phyloP scores from a whole-genome alignment of 805 yeast genomes.

The Ogataea minuta region DNA sequence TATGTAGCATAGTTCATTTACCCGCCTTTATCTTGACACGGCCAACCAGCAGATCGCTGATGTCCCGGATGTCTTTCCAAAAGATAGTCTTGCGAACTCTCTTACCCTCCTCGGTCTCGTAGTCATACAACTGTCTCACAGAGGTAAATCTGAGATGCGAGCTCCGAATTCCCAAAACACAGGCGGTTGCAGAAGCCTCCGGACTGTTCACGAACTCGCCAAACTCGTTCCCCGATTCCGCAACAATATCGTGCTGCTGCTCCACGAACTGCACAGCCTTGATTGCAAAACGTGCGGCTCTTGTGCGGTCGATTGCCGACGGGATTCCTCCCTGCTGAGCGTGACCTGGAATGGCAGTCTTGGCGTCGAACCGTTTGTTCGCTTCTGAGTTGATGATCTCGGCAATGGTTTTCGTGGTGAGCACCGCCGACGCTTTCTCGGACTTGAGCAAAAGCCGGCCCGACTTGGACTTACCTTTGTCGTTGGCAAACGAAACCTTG shows the following conservation, averaged over 20 bases:
- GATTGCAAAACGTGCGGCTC: slow-evolving; percentile 70
- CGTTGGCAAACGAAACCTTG: slow-evolving; percentile 55
- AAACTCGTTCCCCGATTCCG: slow-evolving; percentile 25
- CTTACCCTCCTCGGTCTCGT: slow-evolving; percentile 73
- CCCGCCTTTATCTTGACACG: slow-evolving; percentile 39
- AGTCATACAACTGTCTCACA: slow-evolving; percentile 75
- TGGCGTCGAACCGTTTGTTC: slow-evolving; percentile 66
- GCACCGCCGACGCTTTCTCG: slow-evolving; percentile 66
- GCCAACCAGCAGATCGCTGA: slow-evolving; percentile 84
- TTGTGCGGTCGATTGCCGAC: slow-evolving; percentile 72
- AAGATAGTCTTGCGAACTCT: slow-evolving; percentile 89
- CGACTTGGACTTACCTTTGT: slow-evolving; percentile 61
- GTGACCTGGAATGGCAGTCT: slow-evolving; percentile 82
- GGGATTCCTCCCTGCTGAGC: slow-evolving; percentile 85
- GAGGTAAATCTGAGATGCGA: slow-evolving; percentile 74
- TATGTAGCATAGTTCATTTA: not conserved
- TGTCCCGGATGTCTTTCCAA: slow-evolving; percentile 74
- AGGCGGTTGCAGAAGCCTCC: slow-evolving; percentile 53
- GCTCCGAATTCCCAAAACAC: slow-evolving; percentile 79
- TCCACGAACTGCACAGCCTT: slow-evolving; percentile 71
- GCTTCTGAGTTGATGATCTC: slow-evolving; percentile 64
- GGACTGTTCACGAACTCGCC: slow-evolving; percentile 30
- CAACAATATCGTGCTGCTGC: slow-evolving; percentile 26
- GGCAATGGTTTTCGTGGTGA: slow-evolving; percentile 66
- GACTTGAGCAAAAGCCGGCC: slow-evolving; percentile 71